Evolutionary conservation across 2,329 filamentous ascomycete species (phyloP), one percentile per base, ranked within the genome.

Genomic region (Pestalotiopsis sp.): DNA sequence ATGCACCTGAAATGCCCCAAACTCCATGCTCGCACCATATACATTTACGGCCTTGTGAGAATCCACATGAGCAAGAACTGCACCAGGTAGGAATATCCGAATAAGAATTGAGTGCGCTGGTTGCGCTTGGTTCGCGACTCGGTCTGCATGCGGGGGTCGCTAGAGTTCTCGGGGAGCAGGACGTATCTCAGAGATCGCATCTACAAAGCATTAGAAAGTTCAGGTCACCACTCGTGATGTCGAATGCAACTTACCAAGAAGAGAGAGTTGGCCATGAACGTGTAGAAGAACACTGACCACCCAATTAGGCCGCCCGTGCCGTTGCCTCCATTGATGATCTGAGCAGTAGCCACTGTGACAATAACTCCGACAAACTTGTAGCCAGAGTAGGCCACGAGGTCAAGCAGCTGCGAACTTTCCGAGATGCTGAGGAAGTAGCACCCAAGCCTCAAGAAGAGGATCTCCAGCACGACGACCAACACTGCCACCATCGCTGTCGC

Each of bases 341-440:
- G 93, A 17, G 93, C 91, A 20, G 95, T 83, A 13, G 92, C 87
- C 71, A 98, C 90, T 0, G 95, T 98, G 64, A 93, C 87, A 70
- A 99, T 99, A 74, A 98, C 94, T 39, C 95, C 96, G 36, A 99
- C 95, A 77, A 99, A 99, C 81, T 99, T 99, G 84, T 99, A 99
- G 23, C 97, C 97, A 2, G 93, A 95, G 83, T 99, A 99, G 4
- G 97, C 97, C 67, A 99, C 92, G 65, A 99, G 83, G 76, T 99
- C 96, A 69, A 98, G 89, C 66, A 98, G 88, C 79, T 98, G 96
- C 17, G 93, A 96, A 74, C 97, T 94, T 78, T 96, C 97, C 75
- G 91, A 97, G 81, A 99, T 98, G 82, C 90, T 94, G 65, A 99
- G 83, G 67, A 99, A 90, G 78, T 98, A 99, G 80, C 94, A 97